Evolutionary conservation across 495 filamentous ascomycete species (phyloP).

Genomic region (Daldinia childiae): DNA sequence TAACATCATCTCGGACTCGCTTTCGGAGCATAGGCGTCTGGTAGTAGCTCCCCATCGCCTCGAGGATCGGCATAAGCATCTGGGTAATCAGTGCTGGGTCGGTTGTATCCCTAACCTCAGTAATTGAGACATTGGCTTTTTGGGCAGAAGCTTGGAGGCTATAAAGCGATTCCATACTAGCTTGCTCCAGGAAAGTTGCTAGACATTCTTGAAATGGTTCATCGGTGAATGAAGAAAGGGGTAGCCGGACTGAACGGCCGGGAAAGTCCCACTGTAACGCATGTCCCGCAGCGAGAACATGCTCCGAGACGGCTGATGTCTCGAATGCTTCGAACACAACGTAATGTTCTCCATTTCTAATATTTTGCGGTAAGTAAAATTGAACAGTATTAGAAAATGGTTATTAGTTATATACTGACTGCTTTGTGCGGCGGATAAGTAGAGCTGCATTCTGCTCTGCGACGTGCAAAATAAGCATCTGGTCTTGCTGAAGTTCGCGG

Average conservation of each 20-base stretch:
- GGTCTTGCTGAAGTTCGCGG: constrained; percentile 39
- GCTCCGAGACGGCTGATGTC: constrained; percentile 58
- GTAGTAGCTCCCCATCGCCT: constrained; percentile 57
- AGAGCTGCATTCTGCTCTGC: constrained; percentile 66
- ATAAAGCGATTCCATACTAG: constrained; percentile 64
- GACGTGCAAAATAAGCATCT: constrained; percentile 59
- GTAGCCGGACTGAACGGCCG: constrained; percentile 53
- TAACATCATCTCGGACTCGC: constrained; percentile 68
- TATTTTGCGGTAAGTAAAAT: neutral
- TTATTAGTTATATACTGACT: constrained; percentile 48
- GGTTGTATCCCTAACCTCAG: constrained; percentile 65
- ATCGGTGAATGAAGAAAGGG: constrained; percentile 53
- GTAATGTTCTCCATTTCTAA: constrained; percentile 28
- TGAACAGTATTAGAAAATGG: neutral
- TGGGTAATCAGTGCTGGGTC: constrained; percentile 63
- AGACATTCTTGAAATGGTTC: constrained; percentile 59
- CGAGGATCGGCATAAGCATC: constrained; percentile 65
- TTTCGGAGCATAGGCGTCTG: constrained; percentile 57
- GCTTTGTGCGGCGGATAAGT: constrained; percentile 53
- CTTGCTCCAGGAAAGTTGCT: constrained; percentile 65
- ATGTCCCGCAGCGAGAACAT: constrained; percentile 51
- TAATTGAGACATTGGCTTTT: constrained; percentile 59
- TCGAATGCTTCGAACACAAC: constrained; percentile 66
- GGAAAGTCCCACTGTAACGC: constrained; percentile 55
- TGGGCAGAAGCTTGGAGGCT: constrained; percentile 57